These are phyloP conservation scores for Hymenochaete sp. DNA, from an alignment of 1,284 basidiomycete species.

Conservation along the genomic window DNA sequence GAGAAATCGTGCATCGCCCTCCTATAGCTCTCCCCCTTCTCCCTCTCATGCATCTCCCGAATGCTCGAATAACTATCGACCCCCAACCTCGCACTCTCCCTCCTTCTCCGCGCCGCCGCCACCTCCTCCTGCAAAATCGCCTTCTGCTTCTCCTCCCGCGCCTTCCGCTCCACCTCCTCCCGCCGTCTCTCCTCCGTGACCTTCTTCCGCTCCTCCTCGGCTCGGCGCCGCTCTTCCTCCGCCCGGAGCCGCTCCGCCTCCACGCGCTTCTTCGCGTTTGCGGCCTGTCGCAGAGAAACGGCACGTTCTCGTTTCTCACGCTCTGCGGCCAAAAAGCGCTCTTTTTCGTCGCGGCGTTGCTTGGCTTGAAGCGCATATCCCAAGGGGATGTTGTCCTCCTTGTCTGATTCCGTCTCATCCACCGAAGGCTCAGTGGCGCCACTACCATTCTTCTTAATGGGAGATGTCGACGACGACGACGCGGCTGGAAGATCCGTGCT, in stretches of 20 bases:
- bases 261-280: conserved; percentile 33
- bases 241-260: conserved; percentile 45
- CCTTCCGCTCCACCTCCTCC: conserved; percentile 32
- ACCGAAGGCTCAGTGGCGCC: no score
- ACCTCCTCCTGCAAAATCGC: conserved; percentile 52
- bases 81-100: conserved; percentile 49
- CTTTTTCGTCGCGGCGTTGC: conserved; percentile 65
- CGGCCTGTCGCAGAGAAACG: conserved; percentile 25
- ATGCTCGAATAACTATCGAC: conserved; percentile 22
- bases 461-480: no score
- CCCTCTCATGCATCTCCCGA: conserved; percentile 15
- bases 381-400: conserved; percentile 57
- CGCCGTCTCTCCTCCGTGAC: conserved; percentile 49
- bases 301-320: conserved; percentile 38
- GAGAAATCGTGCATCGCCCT: conserved; percentile 31
- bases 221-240: conserved; percentile 38
- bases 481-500: no score
- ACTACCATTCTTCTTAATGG: no score
- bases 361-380: conserved; percentile 58
- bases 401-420: conserved; percentile 24
- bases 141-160: conserved; percentile 39
- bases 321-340: conserved; percentile 54
- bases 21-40: conserved; percentile 26
- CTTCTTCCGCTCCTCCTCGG: conserved; percentile 43
- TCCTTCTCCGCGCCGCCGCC: conserved; percentile 47